phyloP scores from a whole-genome alignment of 768 basidiomycete species.

The Pholiota microspora region DNA sequence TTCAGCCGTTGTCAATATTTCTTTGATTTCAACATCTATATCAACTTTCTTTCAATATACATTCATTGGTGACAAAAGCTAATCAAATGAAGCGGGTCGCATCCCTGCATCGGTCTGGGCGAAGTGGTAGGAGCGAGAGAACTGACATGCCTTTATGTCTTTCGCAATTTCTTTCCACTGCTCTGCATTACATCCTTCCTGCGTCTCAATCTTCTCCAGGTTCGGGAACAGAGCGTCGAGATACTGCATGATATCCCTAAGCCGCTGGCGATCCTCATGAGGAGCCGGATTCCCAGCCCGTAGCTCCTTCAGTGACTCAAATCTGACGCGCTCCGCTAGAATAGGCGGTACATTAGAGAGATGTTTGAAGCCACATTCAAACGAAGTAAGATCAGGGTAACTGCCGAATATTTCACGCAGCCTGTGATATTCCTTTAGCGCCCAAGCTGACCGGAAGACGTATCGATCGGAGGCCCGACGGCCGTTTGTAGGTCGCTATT shows the following conservation, averaged over 20 bases:
- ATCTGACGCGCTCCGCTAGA: background rate
- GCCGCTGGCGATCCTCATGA: background rate
- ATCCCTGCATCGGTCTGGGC: too few relatives aligned
- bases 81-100: too few relatives aligned
- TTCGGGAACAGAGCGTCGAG: constrained; percentile 12
- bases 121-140: background rate
- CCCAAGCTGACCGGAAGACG: constrained; percentile 1
- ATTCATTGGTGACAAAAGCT: too few relatives aligned
- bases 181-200: background rate
- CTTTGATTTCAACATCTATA: too few relatives aligned
- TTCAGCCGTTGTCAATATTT: too few relatives aligned
- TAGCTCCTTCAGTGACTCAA: background rate
- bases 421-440: constrained; percentile 1
- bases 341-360: constrained; percentile 1
- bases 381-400: background rate
- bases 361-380: constrained; percentile 3
- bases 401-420: background rate
- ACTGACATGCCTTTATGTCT: background rate
- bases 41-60: too few relatives aligned
- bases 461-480: background rate
- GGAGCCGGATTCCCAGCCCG: background rate
- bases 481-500: background rate
- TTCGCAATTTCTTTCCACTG: constrained; percentile 4
- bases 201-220: constrained; percentile 7
- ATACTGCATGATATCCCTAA: constrained; percentile 5